Conservation (phyloP, 2,329 filamentous ascomycete genomes). For the Gyromitra esculenta region DNA sequence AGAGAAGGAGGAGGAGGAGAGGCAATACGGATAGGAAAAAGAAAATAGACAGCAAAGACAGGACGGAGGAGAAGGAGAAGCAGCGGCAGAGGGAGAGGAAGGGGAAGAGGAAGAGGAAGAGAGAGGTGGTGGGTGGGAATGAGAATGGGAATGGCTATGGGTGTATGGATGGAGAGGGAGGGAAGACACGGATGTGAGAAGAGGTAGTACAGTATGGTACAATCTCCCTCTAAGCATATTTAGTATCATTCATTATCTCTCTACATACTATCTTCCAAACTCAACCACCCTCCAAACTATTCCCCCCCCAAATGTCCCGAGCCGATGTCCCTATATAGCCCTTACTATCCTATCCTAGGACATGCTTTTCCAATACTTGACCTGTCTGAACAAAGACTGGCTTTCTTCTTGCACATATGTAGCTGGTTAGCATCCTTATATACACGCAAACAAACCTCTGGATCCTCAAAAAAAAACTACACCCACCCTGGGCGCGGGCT, state of each 20-base stretch:
- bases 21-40: slow-evolving; percentile 47
- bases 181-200: slow-evolving; percentile 43
- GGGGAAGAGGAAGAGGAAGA: slow-evolving; percentile 16
- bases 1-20: slow-evolving; percentile 27
- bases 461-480: slow-evolving; percentile 45
- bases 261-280: slow-evolving; percentile 35
- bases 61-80: slow-evolving; percentile 33
- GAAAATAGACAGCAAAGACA: slow-evolving; percentile 43
- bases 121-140: slow-evolving; percentile 28
- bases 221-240: slow-evolving; percentile 51
- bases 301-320: not conserved
- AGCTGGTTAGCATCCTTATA: slow-evolving; percentile 14
- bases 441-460: slow-evolving; percentile 36
- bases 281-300: slow-evolving; percentile 35
- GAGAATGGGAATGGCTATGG: not conserved
- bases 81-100: slow-evolving; percentile 5
- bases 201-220: slow-evolving; percentile 51
- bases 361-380: slow-evolving; percentile 44
- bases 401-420: slow-evolving; percentile 12
- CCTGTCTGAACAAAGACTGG: slow-evolving; percentile 10
- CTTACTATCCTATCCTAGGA: slow-evolving; percentile 3
- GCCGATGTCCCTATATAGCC: not conserved
- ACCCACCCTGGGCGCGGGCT: slow-evolving; percentile 35
- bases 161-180: slow-evolving; percentile 25
- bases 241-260: slow-evolving; percentile 48